A percentile compares a stretch with the other conserved stretches of the same genome.
phyloP scores from a whole-genome alignment of 345 rosid genomes.

The Iberis pinnata region DNA sequence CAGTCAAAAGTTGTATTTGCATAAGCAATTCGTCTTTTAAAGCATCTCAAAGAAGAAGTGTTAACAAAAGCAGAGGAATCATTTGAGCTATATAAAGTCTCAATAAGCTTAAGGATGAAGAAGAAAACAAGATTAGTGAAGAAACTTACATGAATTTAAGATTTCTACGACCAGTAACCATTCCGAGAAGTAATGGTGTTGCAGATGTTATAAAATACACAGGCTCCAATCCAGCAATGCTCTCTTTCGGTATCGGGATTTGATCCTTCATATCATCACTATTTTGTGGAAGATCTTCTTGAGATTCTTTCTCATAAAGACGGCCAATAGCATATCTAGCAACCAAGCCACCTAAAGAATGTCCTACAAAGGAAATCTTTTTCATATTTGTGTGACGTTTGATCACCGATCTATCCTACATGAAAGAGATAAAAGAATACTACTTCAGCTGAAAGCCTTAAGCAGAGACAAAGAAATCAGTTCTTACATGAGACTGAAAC shows the following conservation, averaged over 20 bases:
- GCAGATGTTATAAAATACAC: constrained; percentile 76
- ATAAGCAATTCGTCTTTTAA: constrained; percentile 66
- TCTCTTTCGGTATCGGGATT: constrained; percentile 27
- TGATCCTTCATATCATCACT: constrained; percentile 32
- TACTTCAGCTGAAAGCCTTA: constrained; percentile 13
- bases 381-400: constrained; percentile 41
- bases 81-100: neutral
- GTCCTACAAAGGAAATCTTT: constrained; percentile 77
- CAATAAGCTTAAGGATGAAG: too few relatives aligned
- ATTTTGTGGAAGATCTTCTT: constrained; percentile 32
- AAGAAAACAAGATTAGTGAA: constrained; percentile 1
- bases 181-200: constrained; percentile 71
- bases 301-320: constrained; percentile 44
- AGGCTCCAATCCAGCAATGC: constrained; percentile 77
- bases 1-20: constrained; percentile 73
- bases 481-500: too few relatives aligned
- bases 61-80: constrained; percentile 22
- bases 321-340: constrained; percentile 79
- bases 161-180: constrained; percentile 57
- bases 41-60: constrained; percentile 79
- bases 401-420: constrained; percentile 65
- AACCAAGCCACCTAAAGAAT: constrained; percentile 83
- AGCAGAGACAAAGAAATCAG: constrained; percentile 12
- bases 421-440: neutral
- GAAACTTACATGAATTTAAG: constrained; percentile 75